Conservation (phyloP, 371 early-diverging fungal species). For the Lichtheimia ornata region DNA sequence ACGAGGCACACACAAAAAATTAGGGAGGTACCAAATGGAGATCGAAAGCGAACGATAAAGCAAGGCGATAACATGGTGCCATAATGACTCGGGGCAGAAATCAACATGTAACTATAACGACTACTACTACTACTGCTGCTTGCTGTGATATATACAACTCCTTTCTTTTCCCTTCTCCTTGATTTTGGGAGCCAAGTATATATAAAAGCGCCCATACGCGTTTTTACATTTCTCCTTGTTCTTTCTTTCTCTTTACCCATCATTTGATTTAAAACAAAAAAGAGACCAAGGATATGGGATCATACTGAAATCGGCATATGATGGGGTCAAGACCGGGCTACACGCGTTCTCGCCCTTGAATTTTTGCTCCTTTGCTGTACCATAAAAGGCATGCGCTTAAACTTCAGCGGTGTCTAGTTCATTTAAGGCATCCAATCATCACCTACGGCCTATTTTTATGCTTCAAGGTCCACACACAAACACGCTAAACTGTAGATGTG, state of each 20-base stretch:
- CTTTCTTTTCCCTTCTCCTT: too few relatives aligned
- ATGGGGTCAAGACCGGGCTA: neutral
- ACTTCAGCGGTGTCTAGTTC: constrained; percentile 1
- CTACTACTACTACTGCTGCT: too few relatives aligned
- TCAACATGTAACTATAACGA: too few relatives aligned
- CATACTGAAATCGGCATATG: neutral
- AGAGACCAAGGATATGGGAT: constrained; percentile 1
- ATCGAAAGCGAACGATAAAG: constrained; percentile 4
- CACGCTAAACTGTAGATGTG: too few relatives aligned
- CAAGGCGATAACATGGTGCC: too few relatives aligned
- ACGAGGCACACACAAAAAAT: neutral
- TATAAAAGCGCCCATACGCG: too few relatives aligned
- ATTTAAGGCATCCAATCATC: constrained; percentile 6
- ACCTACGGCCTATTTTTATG: neutral
- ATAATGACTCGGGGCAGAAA: too few relatives aligned
- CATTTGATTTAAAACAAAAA: neutral
- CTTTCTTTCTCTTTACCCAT: neutral
- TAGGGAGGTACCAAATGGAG: constrained; percentile 5
- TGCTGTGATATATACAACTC: too few relatives aligned
- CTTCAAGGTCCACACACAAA: too few relatives aligned
- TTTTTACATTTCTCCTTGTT: neutral
- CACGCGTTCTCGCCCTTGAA: too few relatives aligned
- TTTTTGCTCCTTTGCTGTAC: neutral
- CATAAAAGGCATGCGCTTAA: neutral
- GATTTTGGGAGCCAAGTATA: too few relatives aligned